Base-by-base conservation (phyloP, 345 rosid genomes). In the Dimocarpus longan region DNA sequence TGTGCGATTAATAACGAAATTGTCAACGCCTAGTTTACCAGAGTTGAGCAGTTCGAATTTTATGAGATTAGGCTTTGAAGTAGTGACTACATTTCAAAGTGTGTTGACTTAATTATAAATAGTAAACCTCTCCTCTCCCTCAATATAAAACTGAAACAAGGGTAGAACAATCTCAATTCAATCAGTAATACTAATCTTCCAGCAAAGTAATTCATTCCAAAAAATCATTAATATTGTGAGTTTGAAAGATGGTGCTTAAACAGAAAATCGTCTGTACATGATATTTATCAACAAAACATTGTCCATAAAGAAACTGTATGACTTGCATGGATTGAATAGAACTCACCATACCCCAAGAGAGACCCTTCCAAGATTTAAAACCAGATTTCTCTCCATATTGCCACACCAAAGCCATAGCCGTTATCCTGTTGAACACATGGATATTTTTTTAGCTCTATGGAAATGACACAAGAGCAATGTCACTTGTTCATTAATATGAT, bases 321-420 rank as follows among this genome's bases (percentile, higher is more conserved):
- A 76, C 19, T 26, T 66, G 42, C 22, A 78, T 4, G 22, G 12
- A 15, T 56, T 21, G 8, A 43, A 59, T 69, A 80, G 70, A 67
- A 73, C 94, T 88, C 81, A 93, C 98, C 97, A 96, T 94, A 21
- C 97, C 99, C 98, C 99, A 93, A 37, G 94, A 87, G 70, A 96
- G 98, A 79, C 98, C 97, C 88, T 96, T 96, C 97, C 99, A 94
- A 26, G 97, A 85, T 83, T 94, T 92, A 74, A 88, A 82, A 54
- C 98, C 97, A 52, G 90, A 89, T 83, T 86, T 91, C 89, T 96
- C 97, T 78, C 97, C 97, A 82, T 94, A 94, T 78, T 89, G 89
- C 99, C 98, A 96, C 69, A 96, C 99, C 90, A 96, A 87, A 40
- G 86, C 93, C 97, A 94, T 94, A 7, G 99, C 98, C 0, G 91